These are phyloP conservation scores for Gardenia jasminoides DNA, from an alignment of 257 asterid species.

Conservation along the genomic window DNA sequence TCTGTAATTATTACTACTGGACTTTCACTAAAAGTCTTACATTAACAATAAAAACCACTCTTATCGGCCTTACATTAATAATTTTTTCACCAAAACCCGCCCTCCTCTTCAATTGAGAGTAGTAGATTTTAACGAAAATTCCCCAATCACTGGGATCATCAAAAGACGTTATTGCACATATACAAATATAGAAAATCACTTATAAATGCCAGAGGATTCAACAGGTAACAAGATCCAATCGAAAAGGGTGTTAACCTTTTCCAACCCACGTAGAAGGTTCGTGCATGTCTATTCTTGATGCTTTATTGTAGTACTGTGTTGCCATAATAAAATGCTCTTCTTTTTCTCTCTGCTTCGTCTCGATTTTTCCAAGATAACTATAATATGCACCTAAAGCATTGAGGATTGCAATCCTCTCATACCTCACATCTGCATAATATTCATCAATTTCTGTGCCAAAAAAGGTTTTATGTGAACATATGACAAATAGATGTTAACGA, in stretches of 20 bases:
- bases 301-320: constrained; percentile 93
- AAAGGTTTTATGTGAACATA: constrained; percentile 12
- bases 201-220: background rate
- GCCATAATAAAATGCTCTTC: constrained; percentile 94
- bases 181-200: background rate
- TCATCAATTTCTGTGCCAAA: constrained; percentile 88
- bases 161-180: background rate
- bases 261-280: constrained; percentile 99
- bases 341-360: constrained; percentile 83
- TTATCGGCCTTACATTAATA: background rate
- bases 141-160: background rate
- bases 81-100: background rate
- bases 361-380: constrained; percentile 88
- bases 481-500: background rate
- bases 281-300: constrained; percentile 96
- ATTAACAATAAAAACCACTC: background rate
- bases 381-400: constrained; percentile 98
- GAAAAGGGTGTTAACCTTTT: constrained; percentile 54
- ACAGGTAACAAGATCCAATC: background rate
- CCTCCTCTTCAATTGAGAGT: background rate
- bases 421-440: constrained; percentile 92
- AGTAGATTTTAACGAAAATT: background rate
- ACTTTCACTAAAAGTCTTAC: background rate
- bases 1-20: background rate
- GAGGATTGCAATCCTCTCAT: constrained; percentile 93